Conservation (phyloP, 257 asterid genomes). For the Salvia splendens region DNA sequence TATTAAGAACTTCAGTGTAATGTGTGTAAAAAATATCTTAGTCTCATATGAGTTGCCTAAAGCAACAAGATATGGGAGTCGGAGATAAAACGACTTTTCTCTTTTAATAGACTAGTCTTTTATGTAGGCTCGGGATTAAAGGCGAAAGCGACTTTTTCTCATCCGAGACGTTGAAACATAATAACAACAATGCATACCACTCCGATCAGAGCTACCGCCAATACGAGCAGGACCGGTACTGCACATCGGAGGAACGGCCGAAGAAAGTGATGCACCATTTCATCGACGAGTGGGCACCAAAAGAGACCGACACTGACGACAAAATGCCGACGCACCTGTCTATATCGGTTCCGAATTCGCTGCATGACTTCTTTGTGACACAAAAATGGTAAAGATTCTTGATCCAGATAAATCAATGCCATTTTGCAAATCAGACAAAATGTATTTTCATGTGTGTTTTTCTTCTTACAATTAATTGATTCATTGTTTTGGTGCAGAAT, state of each 20-base stretch:
- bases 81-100: too few species aligned
- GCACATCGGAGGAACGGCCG: slow-evolving; percentile 41
- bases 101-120: too few species aligned
- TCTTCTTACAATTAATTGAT: not conserved
- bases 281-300: slow-evolving; percentile 75
- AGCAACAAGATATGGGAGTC: too few species aligned
- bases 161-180: slow-evolving; percentile 46
- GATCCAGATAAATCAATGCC: not conserved
- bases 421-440: not conserved
- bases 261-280: slow-evolving; percentile 93
- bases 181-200: slow-evolving; percentile 18
- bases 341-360: slow-evolving; percentile 56
- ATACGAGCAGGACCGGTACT: slow-evolving; percentile 11
- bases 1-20: too few species aligned
- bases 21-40: too few species aligned
- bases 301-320: slow-evolving; percentile 51
- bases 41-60: too few species aligned
- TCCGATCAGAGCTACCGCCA: slow-evolving; percentile 37
- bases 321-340: slow-evolving; percentile 55
- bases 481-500: slow-evolving; percentile 42
- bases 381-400: slow-evolving; percentile 47
- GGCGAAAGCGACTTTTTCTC: slow-evolving; percentile 55
- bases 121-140: slow-evolving; percentile 41
- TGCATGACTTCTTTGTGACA: slow-evolving; percentile 78
- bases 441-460: not conserved